Percentiles rank a stretch among this genome's conserved stretches.
Evolutionary conservation across 1,139 yeast species (phyloP).

Genomic region (Hansenula sp.): DNA sequence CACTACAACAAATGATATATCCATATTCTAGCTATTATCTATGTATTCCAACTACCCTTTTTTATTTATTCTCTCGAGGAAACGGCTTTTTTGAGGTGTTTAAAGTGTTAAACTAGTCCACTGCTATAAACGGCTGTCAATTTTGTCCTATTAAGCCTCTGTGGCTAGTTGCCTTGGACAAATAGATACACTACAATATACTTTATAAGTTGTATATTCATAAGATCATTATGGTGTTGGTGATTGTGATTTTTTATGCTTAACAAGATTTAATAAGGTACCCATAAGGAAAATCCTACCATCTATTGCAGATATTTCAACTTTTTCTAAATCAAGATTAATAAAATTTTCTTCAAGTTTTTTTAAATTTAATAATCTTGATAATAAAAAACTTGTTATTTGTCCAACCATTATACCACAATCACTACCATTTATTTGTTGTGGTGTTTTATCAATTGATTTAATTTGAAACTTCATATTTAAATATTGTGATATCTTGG

Average conservation of each 20-base stretch:
- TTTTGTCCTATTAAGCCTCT: too few relatives aligned
- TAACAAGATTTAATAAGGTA: constrained; percentile 9
- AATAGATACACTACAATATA: neutral
- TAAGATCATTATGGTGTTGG: too few relatives aligned
- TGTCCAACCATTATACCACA: constrained; percentile 58
- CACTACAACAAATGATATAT: too few relatives aligned
- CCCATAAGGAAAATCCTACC: constrained; percentile 40
- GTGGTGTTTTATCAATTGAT: constrained; percentile 49
- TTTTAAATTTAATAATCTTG: constrained; percentile 29
- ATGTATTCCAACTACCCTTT: too few relatives aligned
- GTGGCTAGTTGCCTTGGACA: neutral
- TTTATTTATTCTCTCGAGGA: too few relatives aligned
- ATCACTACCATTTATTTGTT: constrained; percentile 70
- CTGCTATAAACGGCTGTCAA: too few relatives aligned
- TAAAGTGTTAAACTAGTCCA: too few relatives aligned
- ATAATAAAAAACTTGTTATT: constrained; percentile 36
- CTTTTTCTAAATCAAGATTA: constrained; percentile 28
- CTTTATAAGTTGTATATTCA: too few relatives aligned
- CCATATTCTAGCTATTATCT: too few relatives aligned
- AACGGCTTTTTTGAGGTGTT: too few relatives aligned
- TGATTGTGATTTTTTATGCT: neutral
- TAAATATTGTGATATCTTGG: constrained; percentile 28
- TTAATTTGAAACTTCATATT: constrained; percentile 19
- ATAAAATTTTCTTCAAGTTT: constrained; percentile 21
- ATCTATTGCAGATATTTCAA: constrained; percentile 35